A percentile compares a stretch with the other conserved stretches of the same genome.
These are phyloP conservation scores for Metschnikowia drakensbergensis DNA, from an alignment of 805 yeast species.

Conservation along the genomic window DNA sequence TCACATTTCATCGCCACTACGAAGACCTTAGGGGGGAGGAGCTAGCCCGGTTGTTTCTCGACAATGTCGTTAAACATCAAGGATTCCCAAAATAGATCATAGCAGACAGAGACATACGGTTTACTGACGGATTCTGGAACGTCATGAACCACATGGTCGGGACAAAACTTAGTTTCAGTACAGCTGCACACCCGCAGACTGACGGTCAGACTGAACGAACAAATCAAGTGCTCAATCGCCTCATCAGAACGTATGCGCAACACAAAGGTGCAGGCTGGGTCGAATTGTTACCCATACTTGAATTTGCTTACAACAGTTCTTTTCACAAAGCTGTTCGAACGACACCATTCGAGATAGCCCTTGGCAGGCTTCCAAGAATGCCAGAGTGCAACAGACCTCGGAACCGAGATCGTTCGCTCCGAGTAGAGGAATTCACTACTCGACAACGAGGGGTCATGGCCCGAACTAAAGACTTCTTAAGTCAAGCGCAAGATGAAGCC, in stretches of 20 bases:
- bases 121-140: not conserved
- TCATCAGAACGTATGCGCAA: not conserved
- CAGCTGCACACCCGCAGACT: not conserved
- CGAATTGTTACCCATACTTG: not conserved
- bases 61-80: not conserved
- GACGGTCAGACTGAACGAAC: slow-evolving; percentile 5
- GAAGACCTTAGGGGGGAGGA: not conserved
- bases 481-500: not conserved
- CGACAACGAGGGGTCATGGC: not conserved
- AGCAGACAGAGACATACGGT: not conserved
- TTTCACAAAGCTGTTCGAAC: not conserved
- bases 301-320: not conserved
- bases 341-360: not conserved
- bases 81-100: not conserved
- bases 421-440: not conserved
- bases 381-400: not conserved
- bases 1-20: not conserved
- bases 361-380: not conserved
- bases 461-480: not conserved
- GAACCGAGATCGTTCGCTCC: not conserved
- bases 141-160: not conserved
- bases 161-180: not conserved
- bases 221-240: not conserved
- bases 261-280: not conserved
- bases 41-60: not conserved